Percentiles rank a stretch among this genome's conserved stretches.
phyloP scores from a whole-genome alignment of 2,329 filamentous ascomycete genomes.

The Monilinia polystroma region DNA sequence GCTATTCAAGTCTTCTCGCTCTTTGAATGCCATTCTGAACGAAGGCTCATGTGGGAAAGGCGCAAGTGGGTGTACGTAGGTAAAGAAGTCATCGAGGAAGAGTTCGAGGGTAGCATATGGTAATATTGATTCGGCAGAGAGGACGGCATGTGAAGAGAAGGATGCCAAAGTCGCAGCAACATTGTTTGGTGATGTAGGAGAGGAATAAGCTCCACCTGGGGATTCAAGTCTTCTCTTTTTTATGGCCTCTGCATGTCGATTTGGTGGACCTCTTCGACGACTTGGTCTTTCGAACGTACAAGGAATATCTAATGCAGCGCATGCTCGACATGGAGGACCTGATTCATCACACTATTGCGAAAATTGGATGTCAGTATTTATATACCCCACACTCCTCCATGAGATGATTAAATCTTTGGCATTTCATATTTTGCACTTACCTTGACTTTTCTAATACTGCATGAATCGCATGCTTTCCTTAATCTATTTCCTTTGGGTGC shows the following conservation, averaged over 20 bases:
- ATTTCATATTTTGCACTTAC: slow-evolving; percentile 36
- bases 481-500: slow-evolving; percentile 42
- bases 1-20: slow-evolving; percentile 64
- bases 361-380: slow-evolving; percentile 23
- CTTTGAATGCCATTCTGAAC: slow-evolving; percentile 67
- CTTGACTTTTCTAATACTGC: slow-evolving; percentile 54
- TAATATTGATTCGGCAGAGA: slow-evolving; percentile 68
- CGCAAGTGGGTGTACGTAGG: slow-evolving; percentile 73
- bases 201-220: slow-evolving; percentile 30
- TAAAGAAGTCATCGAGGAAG: slow-evolving; percentile 79
- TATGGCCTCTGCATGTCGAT: slow-evolving; percentile 64
- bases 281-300: slow-evolving; percentile 66
- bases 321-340: slow-evolving; percentile 65
- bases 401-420: not conserved
- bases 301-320: slow-evolving; percentile 62
- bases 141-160: slow-evolving; percentile 40
- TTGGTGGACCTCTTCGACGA: slow-evolving; percentile 63
- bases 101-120: slow-evolving; percentile 66
- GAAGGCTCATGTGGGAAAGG: slow-evolving; percentile 79
- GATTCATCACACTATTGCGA: slow-evolving; percentile 58
- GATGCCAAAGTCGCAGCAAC: slow-evolving; percentile 38
- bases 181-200: slow-evolving; percentile 39
- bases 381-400: slow-evolving; percentile 13
- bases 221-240: slow-evolving; percentile 55
- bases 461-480: slow-evolving; percentile 53